phyloP scores from a whole-genome alignment of 2,329 filamentous ascomycete genomes.

The Stylonectria norvegica region DNA sequence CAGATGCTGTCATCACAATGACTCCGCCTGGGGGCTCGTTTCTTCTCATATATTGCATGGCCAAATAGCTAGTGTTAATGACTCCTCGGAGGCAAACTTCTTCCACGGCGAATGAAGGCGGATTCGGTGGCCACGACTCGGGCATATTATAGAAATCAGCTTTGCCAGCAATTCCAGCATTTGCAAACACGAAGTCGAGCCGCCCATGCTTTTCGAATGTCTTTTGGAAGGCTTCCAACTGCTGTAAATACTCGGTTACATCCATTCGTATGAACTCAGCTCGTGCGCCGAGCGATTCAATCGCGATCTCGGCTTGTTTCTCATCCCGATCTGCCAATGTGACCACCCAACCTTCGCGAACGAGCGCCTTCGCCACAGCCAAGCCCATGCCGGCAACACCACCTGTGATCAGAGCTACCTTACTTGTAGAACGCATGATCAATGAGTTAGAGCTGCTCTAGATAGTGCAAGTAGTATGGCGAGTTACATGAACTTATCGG shows the following conservation, averaged over 20 bases:
- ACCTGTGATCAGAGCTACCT: neutral
- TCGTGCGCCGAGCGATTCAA: neutral
- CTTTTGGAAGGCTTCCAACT: neutral
- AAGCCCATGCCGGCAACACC: neutral
- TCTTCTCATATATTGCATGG: neutral
- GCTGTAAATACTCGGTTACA: neutral
- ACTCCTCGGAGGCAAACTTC: neutral
- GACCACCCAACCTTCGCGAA: neutral
- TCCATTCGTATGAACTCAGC: neutral
- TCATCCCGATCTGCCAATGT: neutral
- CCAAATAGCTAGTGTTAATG: neutral
- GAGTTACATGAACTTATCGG: too few species aligned
- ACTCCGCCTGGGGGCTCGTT: neutral
- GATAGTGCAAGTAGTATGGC: too few species aligned
- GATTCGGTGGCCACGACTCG: neutral
- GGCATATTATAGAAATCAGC: neutral
- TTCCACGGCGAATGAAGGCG: neutral
- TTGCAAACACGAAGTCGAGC: neutral
- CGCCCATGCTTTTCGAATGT: neutral
- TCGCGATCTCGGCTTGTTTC: neutral
- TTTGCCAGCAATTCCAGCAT: neutral
- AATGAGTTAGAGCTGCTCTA: too few species aligned
- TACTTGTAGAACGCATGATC: too few species aligned
- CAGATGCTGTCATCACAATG: neutral
- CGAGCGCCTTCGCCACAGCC: neutral